Base-by-base conservation (phyloP, 208 protist species). In the Crithidia mellificae region DNA sequence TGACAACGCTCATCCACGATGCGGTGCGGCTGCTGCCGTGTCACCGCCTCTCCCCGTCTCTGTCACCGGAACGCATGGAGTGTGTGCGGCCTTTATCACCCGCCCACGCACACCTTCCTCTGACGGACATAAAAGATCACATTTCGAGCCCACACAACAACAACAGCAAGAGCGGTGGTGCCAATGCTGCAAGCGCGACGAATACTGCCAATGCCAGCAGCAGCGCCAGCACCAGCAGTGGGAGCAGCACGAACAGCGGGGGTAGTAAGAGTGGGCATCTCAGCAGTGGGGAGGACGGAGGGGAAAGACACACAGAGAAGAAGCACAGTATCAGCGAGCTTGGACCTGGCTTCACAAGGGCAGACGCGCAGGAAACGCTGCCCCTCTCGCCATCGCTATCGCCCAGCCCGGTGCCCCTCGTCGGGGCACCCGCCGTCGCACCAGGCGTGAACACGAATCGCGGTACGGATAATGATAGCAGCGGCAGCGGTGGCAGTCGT, bases 321-420 rank as follows among this genome's bases (percentile, higher is more conserved):
- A 61, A 54, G 39, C 20, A 57, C 53, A 63, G 36, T 54, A 58
- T 58, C 27, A 51, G 17, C 12, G 69, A 75, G 14, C 49, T 63
- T 12, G 39, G 62, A 6, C 47, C 46, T 6, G 62, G 54, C 14
- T 58, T 63, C n/a, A 52, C 41, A 7, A 19, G n/a, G 29, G 46
- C 44, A 12, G 69, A 63, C 25, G 55, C 54, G 11, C 52, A 61
- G 29, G 68, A 74, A 25, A 36, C 59, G 9, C 29, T 74, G 53
- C 61, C 41, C 8, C 44, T 44, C 34, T 54, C 44, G 20, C 68
- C 54, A 15, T 62, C 52, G 5, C 24, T 41, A 1, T 62, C 61
- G 19, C 51, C 68, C 9, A 41, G 29, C 5, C 30, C 46, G 6
- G 55, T 58, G 9, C 27, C 58, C 24, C 57, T 63, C 19, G 57